Evolutionary conservation across 2,329 filamentous ascomycete genomes (phyloP), one percentile per base, ranked within the genome.

Genomic region (Cytospora mali): DNA sequence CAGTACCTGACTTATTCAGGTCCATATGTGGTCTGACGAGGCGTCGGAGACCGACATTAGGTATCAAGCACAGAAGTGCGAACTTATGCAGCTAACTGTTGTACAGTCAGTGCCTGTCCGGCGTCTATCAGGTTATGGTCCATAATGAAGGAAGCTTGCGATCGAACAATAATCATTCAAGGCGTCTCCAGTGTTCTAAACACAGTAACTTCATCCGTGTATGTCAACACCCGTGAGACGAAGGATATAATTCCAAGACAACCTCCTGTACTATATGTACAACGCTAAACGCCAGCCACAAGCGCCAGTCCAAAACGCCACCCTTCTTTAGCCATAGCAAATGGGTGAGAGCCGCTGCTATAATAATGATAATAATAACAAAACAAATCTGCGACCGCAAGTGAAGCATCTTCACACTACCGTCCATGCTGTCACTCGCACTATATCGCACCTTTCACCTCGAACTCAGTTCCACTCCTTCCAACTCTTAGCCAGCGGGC

Each of bases 401-500:
- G 16, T 29, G 31, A 60, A 23, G 11, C 14, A 29, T 6, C 39
- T 13, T 14, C 27, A 14, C 27, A 1, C 25, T 16, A n/a, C 7
- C 9, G 16, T 6, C n/a, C n/a, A 13, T 31, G 42, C 33, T n/a
- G n/a, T n/a, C n/a, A n/a, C n/a, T 33, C 7, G 14, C 13, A 28
- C 25, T 11, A 13, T 39, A 14, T 6, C 18, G n/a, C 33, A 18
- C 50, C 13, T 14, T 23, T 33, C 14, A 23, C 13, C 42, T 13
- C 42, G 13, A n/a, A 39, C 52, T 62, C 70, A 73, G 25, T 75
- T 75, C 84, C 84, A 87, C 28, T 81, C 77, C 69, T 80, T 65
- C 63, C 63, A 65, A 31, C 61, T 65, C 53, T 42, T 85, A 28
- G 85, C 82, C 68, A 93, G 76, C 2, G 90, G 91, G 73, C 90